These are phyloP conservation scores for Chlorencoelia australis DNA, from an alignment of 2,329 filamentous ascomycete species.

Conservation along the genomic window DNA sequence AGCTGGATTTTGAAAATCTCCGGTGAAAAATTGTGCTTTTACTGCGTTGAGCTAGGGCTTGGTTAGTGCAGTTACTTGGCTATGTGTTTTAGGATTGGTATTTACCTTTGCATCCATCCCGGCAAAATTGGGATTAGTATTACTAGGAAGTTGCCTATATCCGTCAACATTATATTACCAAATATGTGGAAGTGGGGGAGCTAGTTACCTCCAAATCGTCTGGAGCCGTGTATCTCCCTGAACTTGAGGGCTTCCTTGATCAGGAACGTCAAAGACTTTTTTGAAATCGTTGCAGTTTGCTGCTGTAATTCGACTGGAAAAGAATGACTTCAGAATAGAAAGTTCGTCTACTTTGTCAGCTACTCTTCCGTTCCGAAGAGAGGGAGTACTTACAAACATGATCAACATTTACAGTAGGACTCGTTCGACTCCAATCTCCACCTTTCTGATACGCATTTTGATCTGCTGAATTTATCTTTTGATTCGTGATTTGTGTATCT, in stretches of 20 bases:
- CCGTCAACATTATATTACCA: not conserved
- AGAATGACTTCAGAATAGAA: constrained; percentile 1
- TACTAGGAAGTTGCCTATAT: constrained; percentile 1
- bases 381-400: not conserved
- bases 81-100: not conserved
- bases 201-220: constrained; percentile 1
- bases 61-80: not conserved
- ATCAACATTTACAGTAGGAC: constrained; percentile 1
- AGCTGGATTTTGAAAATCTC: not conserved
- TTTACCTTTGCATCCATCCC: constrained; percentile 4
- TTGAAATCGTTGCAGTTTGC: constrained; percentile 3
- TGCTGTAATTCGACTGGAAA: not conserved
- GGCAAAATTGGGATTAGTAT: constrained; percentile 2
- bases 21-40: constrained; percentile 1
- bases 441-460: not conserved
- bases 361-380: not conserved
- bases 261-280: constrained; percentile 1
- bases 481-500: not conserved
- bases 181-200: not conserved
- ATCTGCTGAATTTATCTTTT: constrained; percentile 1
- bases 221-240: not conserved
- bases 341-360: constrained; percentile 1
- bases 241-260: not conserved
- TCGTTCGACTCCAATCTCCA: not conserved
- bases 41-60: not conserved